Conservation (phyloP, 164 flowering plant genomes). For the Buxus sempervirens region DNA sequence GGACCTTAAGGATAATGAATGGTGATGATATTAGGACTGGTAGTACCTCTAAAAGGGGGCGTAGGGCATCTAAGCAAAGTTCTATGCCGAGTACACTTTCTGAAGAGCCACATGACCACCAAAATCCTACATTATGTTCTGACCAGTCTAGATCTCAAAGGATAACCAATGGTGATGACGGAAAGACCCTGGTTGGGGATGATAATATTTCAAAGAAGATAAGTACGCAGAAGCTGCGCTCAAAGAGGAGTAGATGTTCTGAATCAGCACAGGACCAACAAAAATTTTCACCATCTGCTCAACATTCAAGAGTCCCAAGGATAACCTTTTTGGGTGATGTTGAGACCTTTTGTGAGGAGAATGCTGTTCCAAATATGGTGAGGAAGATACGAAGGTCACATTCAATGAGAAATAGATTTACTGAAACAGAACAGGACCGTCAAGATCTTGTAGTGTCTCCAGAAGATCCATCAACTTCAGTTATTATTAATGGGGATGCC, state of each 20-base stretch:
- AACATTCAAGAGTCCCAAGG: not conserved
- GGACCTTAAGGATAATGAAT: not conserved
- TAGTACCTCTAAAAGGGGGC: not conserved
- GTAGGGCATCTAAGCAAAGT: not conserved
- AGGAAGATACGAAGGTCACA: not conserved
- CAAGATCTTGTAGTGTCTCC: not conserved
- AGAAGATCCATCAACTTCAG: not conserved
- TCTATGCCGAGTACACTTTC: not conserved
- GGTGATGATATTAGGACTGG: constrained; percentile 2
- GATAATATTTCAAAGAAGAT: not conserved
- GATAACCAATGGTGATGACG: constrained; percentile 8
- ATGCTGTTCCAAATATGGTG: not conserved
- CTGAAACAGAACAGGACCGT: not conserved
- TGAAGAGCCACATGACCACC: not conserved
- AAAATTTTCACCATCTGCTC: constrained; percentile 1
- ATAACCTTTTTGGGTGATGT: not conserved
- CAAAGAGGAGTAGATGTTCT: not conserved
- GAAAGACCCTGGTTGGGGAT: not conserved
- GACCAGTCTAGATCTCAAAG: not conserved
- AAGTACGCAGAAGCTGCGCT: not conserved
- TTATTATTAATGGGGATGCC: not conserved
- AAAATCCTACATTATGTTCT: not conserved
- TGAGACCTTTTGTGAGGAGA: not conserved
- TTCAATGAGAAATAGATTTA: not conserved
- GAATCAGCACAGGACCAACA: not conserved